These are phyloP conservation scores for Ceratobasidium sp. DNA, from an alignment of 1,284 basidiomycete species.

Conservation along the genomic window DNA sequence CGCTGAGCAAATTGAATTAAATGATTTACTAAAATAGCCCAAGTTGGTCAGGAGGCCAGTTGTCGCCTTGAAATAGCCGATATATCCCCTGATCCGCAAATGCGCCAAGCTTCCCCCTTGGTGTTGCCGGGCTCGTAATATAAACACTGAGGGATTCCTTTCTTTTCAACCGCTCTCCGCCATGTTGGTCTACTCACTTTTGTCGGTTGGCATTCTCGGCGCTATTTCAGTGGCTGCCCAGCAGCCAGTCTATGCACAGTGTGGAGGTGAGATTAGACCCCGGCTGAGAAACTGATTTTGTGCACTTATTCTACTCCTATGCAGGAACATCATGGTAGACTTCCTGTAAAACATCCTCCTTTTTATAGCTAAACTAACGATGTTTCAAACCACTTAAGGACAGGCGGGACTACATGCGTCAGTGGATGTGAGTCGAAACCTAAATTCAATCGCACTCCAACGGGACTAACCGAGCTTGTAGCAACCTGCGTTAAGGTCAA, in stretches of 20 bases:
- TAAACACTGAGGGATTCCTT: not conserved
- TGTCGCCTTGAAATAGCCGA: conserved; percentile 1
- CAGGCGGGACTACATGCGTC: conserved; percentile 32
- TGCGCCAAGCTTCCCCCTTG: conserved; percentile 35
- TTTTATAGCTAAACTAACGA: not conserved
- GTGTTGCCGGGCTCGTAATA: conserved; percentile 18
- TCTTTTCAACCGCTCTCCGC: not conserved
- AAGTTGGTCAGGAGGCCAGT: not conserved
- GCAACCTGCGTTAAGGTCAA: conserved; percentile 36
- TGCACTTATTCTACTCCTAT: not conserved
- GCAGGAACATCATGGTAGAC: conserved; percentile 24
- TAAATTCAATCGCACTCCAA: not conserved
- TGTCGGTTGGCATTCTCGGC: not conserved
- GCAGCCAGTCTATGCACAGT: conserved; percentile 33
- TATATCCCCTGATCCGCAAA: conserved; percentile 37
- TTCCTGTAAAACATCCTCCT: not conserved
- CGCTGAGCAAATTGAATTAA: not conserved
- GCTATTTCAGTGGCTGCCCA: conserved; percentile 18
- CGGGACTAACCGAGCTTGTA: not conserved
- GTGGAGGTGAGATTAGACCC: conserved; percentile 18
- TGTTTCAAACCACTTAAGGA: conserved; percentile 13
- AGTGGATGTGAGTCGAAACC: conserved; percentile 23
- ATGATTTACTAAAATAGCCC: not conserved
- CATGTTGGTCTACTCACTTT: conserved; percentile 9
- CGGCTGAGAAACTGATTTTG: not conserved